phyloP scores from a whole-genome alignment of 163 green algal genomes.

The Scenedesmus sp. region DNA sequence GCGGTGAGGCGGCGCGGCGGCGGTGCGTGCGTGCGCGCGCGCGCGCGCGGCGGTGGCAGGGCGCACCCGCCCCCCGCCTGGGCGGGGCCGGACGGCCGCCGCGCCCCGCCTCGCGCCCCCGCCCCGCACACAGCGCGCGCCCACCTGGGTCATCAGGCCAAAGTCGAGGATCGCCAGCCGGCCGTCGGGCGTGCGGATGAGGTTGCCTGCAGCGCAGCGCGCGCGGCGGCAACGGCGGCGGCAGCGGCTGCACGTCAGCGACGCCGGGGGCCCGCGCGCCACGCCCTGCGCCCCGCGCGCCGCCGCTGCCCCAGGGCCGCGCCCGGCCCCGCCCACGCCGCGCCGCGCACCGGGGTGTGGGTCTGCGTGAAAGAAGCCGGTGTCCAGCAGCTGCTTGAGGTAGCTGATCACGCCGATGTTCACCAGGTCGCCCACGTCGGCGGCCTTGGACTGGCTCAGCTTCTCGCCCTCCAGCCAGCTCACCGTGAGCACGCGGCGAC shows the following conservation, averaged over 20 bases:
- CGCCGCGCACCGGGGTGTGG: neutral
- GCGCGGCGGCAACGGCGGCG: no score
- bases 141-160: conserved; percentile 81
- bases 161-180: conserved; percentile 97
- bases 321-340: neutral
- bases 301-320: no score
- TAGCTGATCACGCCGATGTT: conserved; percentile 98
- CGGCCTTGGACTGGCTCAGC: conserved; percentile 75
- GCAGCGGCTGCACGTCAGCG: conserved; percentile 13
- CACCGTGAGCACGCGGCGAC: conserved; percentile 89
- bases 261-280: no score
- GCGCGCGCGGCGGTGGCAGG: no score
- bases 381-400: conserved; percentile 98
- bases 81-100: no score
- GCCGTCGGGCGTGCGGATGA: conserved; percentile 98
- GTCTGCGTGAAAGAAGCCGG: conserved; percentile 77
- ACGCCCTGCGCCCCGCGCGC: no score
- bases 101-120: no score
- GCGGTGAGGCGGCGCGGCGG: no score
- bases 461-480: conserved; percentile 97
- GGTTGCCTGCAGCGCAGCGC: no score
- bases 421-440: conserved; percentile 93
- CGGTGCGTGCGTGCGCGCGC: no score
- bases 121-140: no score
- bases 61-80: no score